Evolutionary conservation across 768 basidiomycete species (phyloP).

Genomic region (Mycena haematopus): DNA sequence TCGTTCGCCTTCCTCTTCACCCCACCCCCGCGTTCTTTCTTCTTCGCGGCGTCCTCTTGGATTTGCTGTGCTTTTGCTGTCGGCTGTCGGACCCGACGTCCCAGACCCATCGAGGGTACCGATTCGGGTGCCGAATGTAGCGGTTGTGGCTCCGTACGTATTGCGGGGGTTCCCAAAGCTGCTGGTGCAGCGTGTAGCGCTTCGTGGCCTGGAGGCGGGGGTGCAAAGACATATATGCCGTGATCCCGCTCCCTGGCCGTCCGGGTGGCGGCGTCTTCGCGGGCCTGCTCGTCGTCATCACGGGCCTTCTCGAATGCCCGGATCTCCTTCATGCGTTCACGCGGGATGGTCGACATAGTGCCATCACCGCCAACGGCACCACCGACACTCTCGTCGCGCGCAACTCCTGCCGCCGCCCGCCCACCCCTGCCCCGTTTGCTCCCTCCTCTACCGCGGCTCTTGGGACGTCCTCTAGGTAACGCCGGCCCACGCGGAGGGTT

Average conservation of each 20-base stretch:
- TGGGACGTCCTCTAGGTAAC: too few species aligned
- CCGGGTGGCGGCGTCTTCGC: background rate
- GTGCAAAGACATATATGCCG: background rate
- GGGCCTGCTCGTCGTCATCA: background rate
- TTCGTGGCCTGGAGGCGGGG: background rate
- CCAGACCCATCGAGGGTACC: too few species aligned
- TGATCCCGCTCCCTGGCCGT: background rate
- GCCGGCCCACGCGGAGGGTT: background rate
- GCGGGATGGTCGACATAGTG: too few species aligned
- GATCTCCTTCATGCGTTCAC: background rate
- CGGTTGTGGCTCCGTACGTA: too few species aligned
- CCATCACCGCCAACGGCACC: too few species aligned
- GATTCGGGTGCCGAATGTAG: too few species aligned
- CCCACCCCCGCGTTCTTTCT: too few species aligned
- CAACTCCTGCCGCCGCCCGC: background rate
- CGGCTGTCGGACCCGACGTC: too few species aligned
- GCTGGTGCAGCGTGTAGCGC: background rate
- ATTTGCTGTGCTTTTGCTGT: too few species aligned
- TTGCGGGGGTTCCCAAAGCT: background rate
- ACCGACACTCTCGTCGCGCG: background rate
- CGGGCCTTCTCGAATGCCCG: background rate
- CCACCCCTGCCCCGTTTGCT: background rate
- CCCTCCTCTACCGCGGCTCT: too few species aligned
- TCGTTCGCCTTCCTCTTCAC: too few species aligned
- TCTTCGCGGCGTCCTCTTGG: too few species aligned